phyloP scores from a whole-genome alignment of 2,329 filamentous ascomycete species.

The Scleromitrula shiraiana region DNA sequence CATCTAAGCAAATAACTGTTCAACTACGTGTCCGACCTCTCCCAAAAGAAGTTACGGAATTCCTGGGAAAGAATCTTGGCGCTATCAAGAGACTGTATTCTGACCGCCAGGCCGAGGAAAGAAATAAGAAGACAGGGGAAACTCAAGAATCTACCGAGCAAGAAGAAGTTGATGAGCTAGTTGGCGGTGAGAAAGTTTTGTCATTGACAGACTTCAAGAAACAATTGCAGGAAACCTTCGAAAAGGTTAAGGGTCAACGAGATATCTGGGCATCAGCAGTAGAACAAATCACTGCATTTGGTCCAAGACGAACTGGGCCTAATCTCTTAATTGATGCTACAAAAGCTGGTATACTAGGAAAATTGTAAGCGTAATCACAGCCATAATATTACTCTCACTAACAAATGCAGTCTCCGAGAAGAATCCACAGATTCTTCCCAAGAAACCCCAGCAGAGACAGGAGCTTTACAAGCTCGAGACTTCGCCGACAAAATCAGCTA shows the following conservation, averaged over 20 bases:
- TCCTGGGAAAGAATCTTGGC: conserved; percentile 70
- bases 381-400: conserved; percentile 9
- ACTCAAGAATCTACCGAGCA: conserved; percentile 25
- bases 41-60: conserved; percentile 71
- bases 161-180: conserved; percentile 42
- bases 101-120: conserved; percentile 50
- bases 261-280: conserved; percentile 72
- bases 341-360: conserved; percentile 59
- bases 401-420: conserved; percentile 23
- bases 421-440: conserved; percentile 22
- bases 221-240: conserved; percentile 60
- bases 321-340: conserved; percentile 87
- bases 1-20: conserved; percentile 78
- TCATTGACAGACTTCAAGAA: conserved; percentile 69
- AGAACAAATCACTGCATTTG: conserved; percentile 82
- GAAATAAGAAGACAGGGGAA: conserved; percentile 22
- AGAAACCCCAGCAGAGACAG: conserved; percentile 37
- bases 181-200: conserved; percentile 53
- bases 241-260: conserved; percentile 61
- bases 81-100: conserved; percentile 75
- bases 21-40: conserved; percentile 71
- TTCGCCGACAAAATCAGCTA: conserved; percentile 87
- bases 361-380: conserved; percentile 47
- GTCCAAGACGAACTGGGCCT: conserved; percentile 73
- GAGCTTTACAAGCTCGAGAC: conserved; percentile 50